Percentiles rank a stretch among this genome's conserved stretches.
These are phyloP conservation scores for Dimocarpus longan DNA, from an alignment of 345 rosid species.

Conservation along the genomic window DNA sequence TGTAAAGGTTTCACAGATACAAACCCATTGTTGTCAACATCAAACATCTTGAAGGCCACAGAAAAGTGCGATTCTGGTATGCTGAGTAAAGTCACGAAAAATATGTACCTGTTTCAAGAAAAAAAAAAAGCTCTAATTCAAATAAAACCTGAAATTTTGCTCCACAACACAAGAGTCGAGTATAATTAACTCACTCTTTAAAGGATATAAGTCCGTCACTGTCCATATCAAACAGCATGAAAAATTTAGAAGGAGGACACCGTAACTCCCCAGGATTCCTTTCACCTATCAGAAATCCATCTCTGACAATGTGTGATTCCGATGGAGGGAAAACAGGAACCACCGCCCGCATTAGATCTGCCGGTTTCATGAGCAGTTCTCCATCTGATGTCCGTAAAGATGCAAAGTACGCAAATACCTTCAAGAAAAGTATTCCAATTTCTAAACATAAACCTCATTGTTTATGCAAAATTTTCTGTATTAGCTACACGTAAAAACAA, in stretches of 20 bases:
- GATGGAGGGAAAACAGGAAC: conserved; percentile 98
- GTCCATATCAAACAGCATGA: conserved; percentile 87
- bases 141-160: background rate
- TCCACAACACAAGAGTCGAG: background rate
- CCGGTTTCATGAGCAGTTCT: conserved; percentile 78
- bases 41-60: conserved; percentile 92
- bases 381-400: conserved; percentile 55
- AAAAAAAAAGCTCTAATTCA: conserved; percentile 9
- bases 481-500: background rate
- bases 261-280: conserved; percentile 79
- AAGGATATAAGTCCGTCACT: conserved; percentile 86
- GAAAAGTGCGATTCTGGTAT: conserved; percentile 88
- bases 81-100: conserved; percentile 87
- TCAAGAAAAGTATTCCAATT: background rate
- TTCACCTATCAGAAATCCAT: conserved; percentile 90
- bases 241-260: conserved; percentile 76
- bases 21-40: conserved; percentile 74
- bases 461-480: background rate
- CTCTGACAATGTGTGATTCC: conserved; percentile 80
- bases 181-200: conserved; percentile 69
- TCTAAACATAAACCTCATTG: background rate
- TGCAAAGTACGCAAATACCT: conserved; percentile 96
- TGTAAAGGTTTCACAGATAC: conserved; percentile 28
- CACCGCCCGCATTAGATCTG: conserved; percentile 89
- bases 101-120: conserved; percentile 72